Conservation (phyloP, 2,329 filamentous ascomycete species). For the Cladosporium phlei region DNA sequence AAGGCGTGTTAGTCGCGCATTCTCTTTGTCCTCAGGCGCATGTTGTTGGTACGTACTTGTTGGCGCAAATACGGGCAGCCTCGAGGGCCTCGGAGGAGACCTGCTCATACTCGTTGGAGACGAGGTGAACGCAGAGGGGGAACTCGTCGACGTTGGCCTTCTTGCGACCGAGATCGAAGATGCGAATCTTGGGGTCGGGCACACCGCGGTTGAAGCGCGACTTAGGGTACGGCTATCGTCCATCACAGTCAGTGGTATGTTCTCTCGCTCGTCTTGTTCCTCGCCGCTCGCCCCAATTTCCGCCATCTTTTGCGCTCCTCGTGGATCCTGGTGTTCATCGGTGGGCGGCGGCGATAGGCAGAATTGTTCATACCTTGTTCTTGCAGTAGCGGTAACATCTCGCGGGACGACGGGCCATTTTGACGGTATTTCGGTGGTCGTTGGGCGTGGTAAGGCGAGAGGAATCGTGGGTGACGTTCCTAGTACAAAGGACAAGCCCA, state of each 20-base stretch:
- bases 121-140: constrained; percentile 97
- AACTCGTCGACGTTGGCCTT: constrained; percentile 98
- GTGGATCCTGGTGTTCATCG: neutral
- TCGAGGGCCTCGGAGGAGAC: constrained; percentile 98
- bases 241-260: constrained; percentile 27
- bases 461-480: constrained; percentile 21
- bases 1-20: constrained; percentile 16
- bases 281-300: constrained; percentile 15
- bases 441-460: constrained; percentile 35
- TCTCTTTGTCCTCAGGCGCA: neutral
- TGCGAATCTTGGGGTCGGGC: constrained; percentile 71
- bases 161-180: constrained; percentile 73
- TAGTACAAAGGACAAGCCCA: no score
- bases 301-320: constrained; percentile 11
- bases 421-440: constrained; percentile 62
- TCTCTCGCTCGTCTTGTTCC: constrained; percentile 15
- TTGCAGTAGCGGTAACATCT: constrained; percentile 99
- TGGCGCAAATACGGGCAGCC: constrained; percentile 99
- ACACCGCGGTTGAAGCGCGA: constrained; percentile 99
- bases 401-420: constrained; percentile 98
- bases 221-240: constrained; percentile 85
- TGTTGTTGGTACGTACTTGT: constrained; percentile 64
- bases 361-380: constrained; percentile 78
- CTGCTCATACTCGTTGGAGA: constrained; percentile 99
- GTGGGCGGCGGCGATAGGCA: constrained; percentile 4